These are phyloP conservation scores for Saccharomyces kudriavzevii DNA, from an alignment of 805 yeast genomes.

Conservation along the genomic window DNA sequence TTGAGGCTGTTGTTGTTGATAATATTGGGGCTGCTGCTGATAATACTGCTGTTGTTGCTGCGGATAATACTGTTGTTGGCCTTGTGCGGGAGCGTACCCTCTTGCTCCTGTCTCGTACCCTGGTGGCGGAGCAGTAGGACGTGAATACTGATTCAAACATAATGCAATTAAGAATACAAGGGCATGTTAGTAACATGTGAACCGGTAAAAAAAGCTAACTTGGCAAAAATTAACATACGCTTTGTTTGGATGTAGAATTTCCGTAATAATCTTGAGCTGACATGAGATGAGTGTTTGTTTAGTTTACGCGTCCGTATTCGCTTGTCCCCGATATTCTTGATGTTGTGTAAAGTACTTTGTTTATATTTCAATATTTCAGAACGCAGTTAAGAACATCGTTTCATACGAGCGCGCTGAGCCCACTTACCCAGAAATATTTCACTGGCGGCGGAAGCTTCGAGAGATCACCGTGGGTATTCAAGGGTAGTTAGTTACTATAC, in stretches of 20 bases:
- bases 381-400: not conserved
- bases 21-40: constrained; percentile 7
- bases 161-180: not conserved
- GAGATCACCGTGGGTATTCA: not conserved
- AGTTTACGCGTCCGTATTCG: not conserved
- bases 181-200: not conserved
- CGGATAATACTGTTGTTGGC: constrained; percentile 9
- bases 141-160: not conserved
- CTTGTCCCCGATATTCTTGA: not conserved
- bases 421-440: not conserved
- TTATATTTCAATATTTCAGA: not conserved
- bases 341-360: not conserved
- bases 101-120: not conserved
- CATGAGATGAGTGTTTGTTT: not conserved
- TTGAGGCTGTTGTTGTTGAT: constrained; percentile 31
- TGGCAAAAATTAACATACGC: not conserved
- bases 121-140: not conserved
- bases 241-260: not conserved
- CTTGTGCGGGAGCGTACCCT: not conserved
- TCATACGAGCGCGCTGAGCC: not conserved
- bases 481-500: not conserved
- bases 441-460: not conserved
- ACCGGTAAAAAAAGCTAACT: not conserved
- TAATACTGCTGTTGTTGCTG: constrained; percentile 10
- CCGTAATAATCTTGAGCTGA: not conserved